phyloP scores from a whole-genome alignment of 2,329 filamentous ascomycete genomes.

The Colletotrichum cereale region DNA sequence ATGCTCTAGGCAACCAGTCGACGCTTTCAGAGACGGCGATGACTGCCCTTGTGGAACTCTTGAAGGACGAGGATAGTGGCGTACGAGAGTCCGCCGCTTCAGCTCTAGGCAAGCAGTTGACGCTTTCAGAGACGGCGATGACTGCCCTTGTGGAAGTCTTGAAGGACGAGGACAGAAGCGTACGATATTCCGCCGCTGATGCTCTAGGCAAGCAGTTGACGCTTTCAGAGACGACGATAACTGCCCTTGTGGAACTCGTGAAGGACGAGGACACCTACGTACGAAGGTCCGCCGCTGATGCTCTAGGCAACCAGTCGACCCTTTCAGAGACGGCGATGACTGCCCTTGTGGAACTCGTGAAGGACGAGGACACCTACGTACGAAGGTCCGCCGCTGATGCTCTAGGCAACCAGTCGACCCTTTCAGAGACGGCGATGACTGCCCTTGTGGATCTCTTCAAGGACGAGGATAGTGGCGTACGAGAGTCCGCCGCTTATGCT shows the following conservation, averaged over 20 bases:
- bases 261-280: neutral
- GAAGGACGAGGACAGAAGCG: neutral
- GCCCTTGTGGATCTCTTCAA: neutral
- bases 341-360: neutral
- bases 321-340: slow-evolving; percentile 5
- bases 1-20: slow-evolving; percentile 13
- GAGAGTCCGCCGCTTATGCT: neutral
- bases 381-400: neutral
- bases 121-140: slow-evolving; percentile 1
- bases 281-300: neutral
- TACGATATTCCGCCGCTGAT: neutral
- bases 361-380: neutral
- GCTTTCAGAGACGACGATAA: slow-evolving; percentile 3
- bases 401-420: slow-evolving; percentile 11
- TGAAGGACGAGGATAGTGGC: neutral
- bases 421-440: slow-evolving; percentile 5
- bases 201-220: slow-evolving; percentile 19
- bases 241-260: neutral
- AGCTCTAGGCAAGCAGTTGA: slow-evolving; percentile 13
- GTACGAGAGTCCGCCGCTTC: neutral
- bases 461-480: neutral
- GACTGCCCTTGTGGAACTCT: neutral
- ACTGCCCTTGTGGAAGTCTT: neutral
- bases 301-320: slow-evolving; percentile 12
- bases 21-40: slow-evolving; percentile 9